Evolutionary conservation across 345 rosid species (phyloP).

Genomic region (Brassica incana): DNA sequence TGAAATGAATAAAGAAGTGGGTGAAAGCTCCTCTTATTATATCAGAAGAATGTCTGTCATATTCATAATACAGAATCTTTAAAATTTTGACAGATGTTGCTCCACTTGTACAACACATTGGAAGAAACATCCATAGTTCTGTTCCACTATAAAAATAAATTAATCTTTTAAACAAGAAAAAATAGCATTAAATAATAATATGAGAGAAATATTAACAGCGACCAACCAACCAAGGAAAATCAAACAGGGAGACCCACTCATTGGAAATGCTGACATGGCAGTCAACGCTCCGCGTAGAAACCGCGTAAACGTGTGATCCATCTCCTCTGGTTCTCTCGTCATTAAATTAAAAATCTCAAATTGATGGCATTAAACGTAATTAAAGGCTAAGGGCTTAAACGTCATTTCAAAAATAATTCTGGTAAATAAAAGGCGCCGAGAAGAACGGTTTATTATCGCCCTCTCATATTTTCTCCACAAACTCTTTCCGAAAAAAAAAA

Average conservation of each 20-base stretch:
- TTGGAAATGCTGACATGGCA: constrained; percentile 25
- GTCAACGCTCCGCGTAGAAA: constrained; percentile 41
- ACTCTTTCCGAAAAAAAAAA: too few relatives aligned
- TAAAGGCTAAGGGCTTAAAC: background rate
- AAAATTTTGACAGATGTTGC: background rate
- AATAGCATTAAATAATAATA: background rate
- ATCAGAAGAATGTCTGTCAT: background rate
- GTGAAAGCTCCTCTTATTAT: background rate
- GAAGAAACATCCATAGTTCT: background rate
- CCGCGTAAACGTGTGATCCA: constrained; percentile 46
- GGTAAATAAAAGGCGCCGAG: constrained; percentile 25
- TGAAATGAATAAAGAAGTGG: background rate
- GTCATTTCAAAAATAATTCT: background rate
- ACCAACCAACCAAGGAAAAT: constrained; percentile 1
- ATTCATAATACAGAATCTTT: background rate
- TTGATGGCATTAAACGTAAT: constrained; percentile 1
- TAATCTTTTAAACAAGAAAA: background rate
- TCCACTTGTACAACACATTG: background rate
- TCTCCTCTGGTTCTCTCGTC: background rate
- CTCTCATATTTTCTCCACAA: background rate
- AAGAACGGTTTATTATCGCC: constrained; percentile 13
- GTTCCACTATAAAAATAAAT: too few relatives aligned
- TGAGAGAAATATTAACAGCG: background rate
- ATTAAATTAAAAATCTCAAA: background rate
- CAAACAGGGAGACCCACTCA: constrained; percentile 11